Conservation (phyloP, 1,284 basidiomycete species). For the Cutaneotrichosporon daszewskae region DNA sequence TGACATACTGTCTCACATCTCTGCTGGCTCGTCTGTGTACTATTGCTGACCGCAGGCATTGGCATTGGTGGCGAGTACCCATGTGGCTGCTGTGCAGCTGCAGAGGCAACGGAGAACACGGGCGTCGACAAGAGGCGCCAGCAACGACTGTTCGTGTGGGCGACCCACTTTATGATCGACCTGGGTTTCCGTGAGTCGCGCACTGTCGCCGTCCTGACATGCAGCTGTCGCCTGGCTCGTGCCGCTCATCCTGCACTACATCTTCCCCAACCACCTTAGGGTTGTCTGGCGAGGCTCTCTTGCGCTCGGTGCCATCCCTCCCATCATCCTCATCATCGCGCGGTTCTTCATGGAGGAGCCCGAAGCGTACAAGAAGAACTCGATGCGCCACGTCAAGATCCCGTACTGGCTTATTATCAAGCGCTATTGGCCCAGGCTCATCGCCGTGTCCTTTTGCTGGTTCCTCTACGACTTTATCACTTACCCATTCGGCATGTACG, state of each 20-base stretch:
- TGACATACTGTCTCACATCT: background rate
- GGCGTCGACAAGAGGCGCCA: constrained; percentile 67
- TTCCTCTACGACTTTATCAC: constrained; percentile 59
- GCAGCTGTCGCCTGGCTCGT: constrained; percentile 67
- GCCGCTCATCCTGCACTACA: constrained; percentile 77
- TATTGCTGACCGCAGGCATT: constrained; percentile 44
- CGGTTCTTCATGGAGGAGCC: constrained; percentile 76
- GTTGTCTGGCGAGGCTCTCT: constrained; percentile 83
- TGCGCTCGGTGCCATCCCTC: constrained; percentile 78
- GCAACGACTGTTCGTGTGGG: constrained; percentile 68
- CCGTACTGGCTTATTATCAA: constrained; percentile 67
- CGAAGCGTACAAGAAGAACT: constrained; percentile 45
- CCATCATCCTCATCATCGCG: constrained; percentile 72
- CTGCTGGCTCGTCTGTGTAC: background rate
- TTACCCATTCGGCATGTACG: constrained; percentile 72
- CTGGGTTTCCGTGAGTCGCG: constrained; percentile 11
- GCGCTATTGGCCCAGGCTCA: constrained; percentile 55
- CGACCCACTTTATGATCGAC: constrained; percentile 17
- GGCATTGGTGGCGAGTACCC: constrained; percentile 84
- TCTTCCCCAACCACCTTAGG: constrained; percentile 76
- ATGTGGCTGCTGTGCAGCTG: constrained; percentile 56
- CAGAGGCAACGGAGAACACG: constrained; percentile 77
- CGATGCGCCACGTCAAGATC: constrained; percentile 62
- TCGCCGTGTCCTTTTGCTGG: constrained; percentile 48
- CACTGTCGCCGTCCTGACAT: background rate